These are phyloP conservation scores for Wallacemonas collosoma DNA, from an alignment of 208 protist species.

Conservation along the genomic window DNA sequence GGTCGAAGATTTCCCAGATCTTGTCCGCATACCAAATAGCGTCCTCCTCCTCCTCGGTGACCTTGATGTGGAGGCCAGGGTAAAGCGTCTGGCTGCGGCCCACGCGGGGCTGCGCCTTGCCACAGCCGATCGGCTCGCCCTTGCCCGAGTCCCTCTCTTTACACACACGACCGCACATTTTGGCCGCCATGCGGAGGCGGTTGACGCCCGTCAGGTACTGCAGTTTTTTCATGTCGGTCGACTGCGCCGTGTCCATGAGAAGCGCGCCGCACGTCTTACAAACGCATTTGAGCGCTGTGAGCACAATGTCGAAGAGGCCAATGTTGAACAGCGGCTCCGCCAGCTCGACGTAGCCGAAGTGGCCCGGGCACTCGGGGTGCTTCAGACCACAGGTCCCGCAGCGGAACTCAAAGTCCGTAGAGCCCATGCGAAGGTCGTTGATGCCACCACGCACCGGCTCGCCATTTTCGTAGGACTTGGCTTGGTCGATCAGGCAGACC, in stretches of 20 bases:
- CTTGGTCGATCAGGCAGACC: constrained; percentile 79
- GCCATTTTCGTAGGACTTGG: constrained; percentile 87
- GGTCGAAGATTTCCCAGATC: constrained; percentile 47
- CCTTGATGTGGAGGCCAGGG: constrained; percentile 69
- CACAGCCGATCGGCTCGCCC: constrained; percentile 49
- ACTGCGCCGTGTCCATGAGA: no score
- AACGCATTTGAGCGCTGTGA: no score
- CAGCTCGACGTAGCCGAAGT: no score
- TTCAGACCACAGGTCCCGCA: no score
- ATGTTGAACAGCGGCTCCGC: no score
- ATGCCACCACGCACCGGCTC: constrained; percentile 71
- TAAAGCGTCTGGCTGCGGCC: constrained; percentile 74
- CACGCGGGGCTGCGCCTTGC: constrained; percentile 77
- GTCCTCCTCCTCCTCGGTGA: constrained; percentile 78
- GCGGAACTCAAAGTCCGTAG: no score
- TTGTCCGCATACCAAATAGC: constrained; percentile 74
- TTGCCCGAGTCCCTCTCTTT: constrained; percentile 25
- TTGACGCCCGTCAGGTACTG: constrained; percentile 56
- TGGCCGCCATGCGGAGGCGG: constrained; percentile 76
- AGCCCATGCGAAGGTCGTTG: no score
- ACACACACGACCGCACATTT: constrained; percentile 72
- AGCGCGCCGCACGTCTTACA: no score
- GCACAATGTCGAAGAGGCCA: no score
- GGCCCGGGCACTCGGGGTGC: no score
- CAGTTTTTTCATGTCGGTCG: background rate